These are phyloP conservation scores for Rhododendron mucronatum DNA, from an alignment of 148 eudicot species.

Conservation along the genomic window DNA sequence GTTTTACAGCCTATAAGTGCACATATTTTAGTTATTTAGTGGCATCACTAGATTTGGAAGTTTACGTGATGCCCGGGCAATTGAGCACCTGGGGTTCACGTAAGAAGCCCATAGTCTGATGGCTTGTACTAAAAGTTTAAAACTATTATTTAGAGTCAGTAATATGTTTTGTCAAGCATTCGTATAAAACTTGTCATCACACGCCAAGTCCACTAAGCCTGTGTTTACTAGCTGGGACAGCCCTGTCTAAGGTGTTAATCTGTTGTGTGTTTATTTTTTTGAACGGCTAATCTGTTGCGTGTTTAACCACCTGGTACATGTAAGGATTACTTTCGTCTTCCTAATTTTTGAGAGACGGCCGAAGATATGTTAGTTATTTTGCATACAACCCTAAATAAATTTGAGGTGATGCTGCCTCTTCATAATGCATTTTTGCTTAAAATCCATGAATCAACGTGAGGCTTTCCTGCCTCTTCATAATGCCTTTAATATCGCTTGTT, in stretches of 20 bases:
- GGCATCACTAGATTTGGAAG: background rate
- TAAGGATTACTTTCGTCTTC: background rate
- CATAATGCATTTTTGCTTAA: background rate
- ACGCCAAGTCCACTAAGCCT: background rate
- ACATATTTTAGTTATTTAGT: background rate
- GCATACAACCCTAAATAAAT: background rate
- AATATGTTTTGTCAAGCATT: background rate
- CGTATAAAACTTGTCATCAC: background rate
- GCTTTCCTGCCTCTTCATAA: background rate
- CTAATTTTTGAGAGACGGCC: background rate
- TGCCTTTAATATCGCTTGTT: background rate
- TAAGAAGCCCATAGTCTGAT: background rate
- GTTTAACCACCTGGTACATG: background rate
- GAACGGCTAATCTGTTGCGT: background rate
- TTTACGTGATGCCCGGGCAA: background rate
- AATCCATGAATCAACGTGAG: background rate
- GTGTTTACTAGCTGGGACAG: background rate
- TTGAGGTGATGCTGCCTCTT: background rate
- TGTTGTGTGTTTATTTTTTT: background rate
- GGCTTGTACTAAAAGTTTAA: too few relatives aligned
- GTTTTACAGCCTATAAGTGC: background rate
- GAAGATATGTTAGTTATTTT: background rate
- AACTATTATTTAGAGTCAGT: background rate
- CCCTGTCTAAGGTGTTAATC: background rate
- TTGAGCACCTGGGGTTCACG: background rate